phyloP scores from a whole-genome alignment of 2,329 filamentous ascomycete species.

The Laburnicola sp. region DNA sequence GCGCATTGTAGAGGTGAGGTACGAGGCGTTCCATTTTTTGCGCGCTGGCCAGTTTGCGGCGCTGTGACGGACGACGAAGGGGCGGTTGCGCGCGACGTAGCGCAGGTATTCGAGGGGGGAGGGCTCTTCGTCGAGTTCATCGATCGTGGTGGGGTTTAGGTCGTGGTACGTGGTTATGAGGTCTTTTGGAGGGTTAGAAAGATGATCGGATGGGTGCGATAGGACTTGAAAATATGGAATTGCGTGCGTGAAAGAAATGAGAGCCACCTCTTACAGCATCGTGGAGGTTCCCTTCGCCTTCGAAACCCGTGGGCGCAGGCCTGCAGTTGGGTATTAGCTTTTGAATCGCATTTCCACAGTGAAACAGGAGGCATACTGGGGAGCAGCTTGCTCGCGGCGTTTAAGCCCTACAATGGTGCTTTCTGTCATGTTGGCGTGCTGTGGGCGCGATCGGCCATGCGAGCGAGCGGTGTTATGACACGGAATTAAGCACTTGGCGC shows the following conservation, averaged over 20 bases:
- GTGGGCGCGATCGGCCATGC: background rate
- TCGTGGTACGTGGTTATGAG: slow-evolving; percentile 73
- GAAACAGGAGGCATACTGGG: slow-evolving; percentile 18
- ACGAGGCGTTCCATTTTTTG: slow-evolving; percentile 63
- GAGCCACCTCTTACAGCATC: slow-evolving; percentile 46
- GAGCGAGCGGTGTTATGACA: background rate
- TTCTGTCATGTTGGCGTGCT: background rate
- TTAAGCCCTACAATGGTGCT: slow-evolving; percentile 19
- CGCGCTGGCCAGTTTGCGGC: slow-evolving; percentile 66
- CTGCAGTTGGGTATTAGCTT: slow-evolving; percentile 13
- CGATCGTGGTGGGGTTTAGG: slow-evolving; percentile 64
- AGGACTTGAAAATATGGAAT: background rate
- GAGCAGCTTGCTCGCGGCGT: slow-evolving; percentile 16
- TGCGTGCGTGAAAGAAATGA: background rate
- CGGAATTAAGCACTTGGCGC: background rate
- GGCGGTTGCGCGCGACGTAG: slow-evolving; percentile 72
- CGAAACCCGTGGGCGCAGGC: slow-evolving; percentile 36
- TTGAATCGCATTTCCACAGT: background rate
- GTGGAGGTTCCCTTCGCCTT: slow-evolving; percentile 24
- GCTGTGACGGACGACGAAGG: slow-evolving; percentile 70
- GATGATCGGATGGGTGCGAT: too few relatives aligned
- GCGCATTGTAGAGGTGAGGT: slow-evolving; percentile 60
- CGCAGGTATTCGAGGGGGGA: slow-evolving; percentile 80
- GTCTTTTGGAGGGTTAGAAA: slow-evolving; percentile 19
- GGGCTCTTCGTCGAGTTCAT: slow-evolving; percentile 66